A percentile compares a stretch with the other conserved stretches of the same genome.
These are phyloP conservation scores for Arthrinium phaeospermum DNA, from an alignment of 2,329 filamentous ascomycete genomes.

Conservation along the genomic window DNA sequence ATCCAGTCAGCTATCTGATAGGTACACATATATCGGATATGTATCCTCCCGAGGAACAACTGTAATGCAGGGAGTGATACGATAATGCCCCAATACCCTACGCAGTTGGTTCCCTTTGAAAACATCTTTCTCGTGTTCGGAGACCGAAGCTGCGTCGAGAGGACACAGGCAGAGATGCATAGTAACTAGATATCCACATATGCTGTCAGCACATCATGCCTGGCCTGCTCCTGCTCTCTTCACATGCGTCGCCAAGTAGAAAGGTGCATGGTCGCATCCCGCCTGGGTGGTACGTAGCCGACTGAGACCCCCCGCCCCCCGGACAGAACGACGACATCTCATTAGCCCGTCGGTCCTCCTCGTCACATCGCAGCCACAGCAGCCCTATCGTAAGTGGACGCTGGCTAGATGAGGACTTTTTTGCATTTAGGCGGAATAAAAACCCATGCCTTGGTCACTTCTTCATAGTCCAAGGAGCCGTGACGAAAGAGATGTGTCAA, in stretches of 20 bases:
- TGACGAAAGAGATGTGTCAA: background rate
- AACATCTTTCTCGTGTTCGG: background rate
- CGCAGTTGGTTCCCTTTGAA: background rate
- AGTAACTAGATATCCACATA: background rate
- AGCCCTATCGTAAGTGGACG: background rate
- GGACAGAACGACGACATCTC: background rate
- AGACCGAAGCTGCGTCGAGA: background rate
- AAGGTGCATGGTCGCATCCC: background rate
- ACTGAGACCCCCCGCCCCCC: background rate
- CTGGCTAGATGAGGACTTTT: background rate
- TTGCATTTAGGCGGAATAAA: background rate
- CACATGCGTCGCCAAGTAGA: background rate
- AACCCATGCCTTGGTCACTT: background rate
- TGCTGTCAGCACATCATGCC: background rate
- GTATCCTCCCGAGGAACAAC: background rate
- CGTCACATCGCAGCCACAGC: background rate
- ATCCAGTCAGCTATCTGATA: background rate
- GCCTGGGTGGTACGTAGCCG: background rate
- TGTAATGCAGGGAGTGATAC: background rate
- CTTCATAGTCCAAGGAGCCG: background rate
- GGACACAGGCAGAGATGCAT: background rate
- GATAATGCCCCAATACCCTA: background rate
- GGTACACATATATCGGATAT: background rate
- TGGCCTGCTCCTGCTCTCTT: background rate
- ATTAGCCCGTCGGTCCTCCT: background rate